A percentile compares a stretch with the other conserved stretches of the same genome.
phyloP scores from a whole-genome alignment of 2,329 filamentous ascomycete genomes.

The Ophiostoma pallidulum region DNA sequence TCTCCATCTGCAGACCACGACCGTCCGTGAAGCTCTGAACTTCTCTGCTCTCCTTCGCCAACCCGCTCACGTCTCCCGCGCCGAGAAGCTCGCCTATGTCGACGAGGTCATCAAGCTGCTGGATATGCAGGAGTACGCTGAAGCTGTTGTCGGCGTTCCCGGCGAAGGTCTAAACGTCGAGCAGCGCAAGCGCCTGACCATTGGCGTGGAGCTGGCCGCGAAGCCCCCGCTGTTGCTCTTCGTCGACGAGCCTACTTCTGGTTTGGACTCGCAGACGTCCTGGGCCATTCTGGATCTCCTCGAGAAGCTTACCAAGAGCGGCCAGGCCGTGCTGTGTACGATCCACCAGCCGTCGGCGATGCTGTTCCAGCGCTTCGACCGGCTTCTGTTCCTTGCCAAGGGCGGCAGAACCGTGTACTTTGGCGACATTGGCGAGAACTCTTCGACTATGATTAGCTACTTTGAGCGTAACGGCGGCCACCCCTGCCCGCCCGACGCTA shows the following conservation, averaged over 20 bases:
- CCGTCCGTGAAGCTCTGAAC: conserved; percentile 77
- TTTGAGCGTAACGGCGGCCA: conserved; percentile 65
- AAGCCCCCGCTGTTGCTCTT: conserved; percentile 86
- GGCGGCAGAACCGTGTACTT: conserved; percentile 76
- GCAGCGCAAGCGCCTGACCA: conserved; percentile 65
- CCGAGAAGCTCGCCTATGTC: conserved; percentile 81
- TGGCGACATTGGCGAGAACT: conserved; percentile 61
- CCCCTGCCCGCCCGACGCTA: conserved; percentile 56
- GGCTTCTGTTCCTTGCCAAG: conserved; percentile 67
- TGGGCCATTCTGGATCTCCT: conserved; percentile 86
- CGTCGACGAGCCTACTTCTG: conserved; percentile 89
- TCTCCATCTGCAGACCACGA: conserved; percentile 76
- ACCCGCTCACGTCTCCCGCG: conserved; percentile 57
- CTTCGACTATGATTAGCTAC: conserved; percentile 58
- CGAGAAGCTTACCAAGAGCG: conserved; percentile 79
- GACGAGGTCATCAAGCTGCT: conserved; percentile 85
- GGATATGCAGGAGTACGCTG: conserved; percentile 83
- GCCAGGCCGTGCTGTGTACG: conserved; percentile 90
- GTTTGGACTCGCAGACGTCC: conserved; percentile 85
- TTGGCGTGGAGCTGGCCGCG: conserved; percentile 75
- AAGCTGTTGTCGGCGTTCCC: conserved; percentile 82
- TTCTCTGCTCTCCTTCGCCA: conserved; percentile 84
- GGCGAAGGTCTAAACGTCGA: conserved; percentile 74
- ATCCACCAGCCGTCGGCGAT: conserved; percentile 96
- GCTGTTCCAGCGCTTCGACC: conserved; percentile 85